phyloP scores from a whole-genome alignment of 106 monocot species.

The Platanthera guangdongensis region DNA sequence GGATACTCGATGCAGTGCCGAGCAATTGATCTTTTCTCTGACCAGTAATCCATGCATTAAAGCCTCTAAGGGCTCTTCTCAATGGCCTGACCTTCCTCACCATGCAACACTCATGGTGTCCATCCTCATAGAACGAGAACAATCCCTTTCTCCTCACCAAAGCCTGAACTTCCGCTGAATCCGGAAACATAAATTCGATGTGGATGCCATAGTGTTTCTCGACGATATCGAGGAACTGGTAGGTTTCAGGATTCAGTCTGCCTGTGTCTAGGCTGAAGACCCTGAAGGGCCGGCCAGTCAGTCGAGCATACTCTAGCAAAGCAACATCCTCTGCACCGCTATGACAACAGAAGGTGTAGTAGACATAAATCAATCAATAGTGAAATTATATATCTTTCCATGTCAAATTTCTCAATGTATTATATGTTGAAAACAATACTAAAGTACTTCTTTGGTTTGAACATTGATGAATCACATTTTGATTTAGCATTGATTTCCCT shows the following conservation, averaged over 20 bases:
- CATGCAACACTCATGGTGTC: conserved; percentile 94
- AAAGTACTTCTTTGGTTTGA: too few species aligned
- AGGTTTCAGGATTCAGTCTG: conserved; percentile 86
- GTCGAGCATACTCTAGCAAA: conserved; percentile 69
- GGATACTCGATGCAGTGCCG: conserved; percentile 67
- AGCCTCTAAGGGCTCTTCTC: conserved; percentile 71
- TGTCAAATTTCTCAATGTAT: too few species aligned
- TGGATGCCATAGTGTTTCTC: conserved; percentile 83
- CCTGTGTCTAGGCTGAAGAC: conserved; percentile 97
- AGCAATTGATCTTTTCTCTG: conserved; percentile 93
- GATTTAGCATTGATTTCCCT: too few species aligned
- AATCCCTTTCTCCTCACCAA: conserved; percentile 84
- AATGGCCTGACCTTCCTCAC: conserved; percentile 81
- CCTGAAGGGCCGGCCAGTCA: conserved; percentile 85
- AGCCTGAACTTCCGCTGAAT: conserved; percentile 73
- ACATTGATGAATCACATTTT: too few species aligned
- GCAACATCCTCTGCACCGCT: conserved; percentile 98
- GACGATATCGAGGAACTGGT: conserved; percentile 57
- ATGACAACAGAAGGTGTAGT: conserved; percentile 5
- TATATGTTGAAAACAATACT: too few species aligned
- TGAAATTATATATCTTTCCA: too few species aligned
- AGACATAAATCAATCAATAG: too few species aligned
- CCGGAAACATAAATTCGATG: conserved; percentile 94
- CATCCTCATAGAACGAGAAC: conserved; percentile 97
- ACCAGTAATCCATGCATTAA: conserved; percentile 91